Conservation (phyloP, 768 basidiomycete species). For the Sutorius australiensis region DNA sequence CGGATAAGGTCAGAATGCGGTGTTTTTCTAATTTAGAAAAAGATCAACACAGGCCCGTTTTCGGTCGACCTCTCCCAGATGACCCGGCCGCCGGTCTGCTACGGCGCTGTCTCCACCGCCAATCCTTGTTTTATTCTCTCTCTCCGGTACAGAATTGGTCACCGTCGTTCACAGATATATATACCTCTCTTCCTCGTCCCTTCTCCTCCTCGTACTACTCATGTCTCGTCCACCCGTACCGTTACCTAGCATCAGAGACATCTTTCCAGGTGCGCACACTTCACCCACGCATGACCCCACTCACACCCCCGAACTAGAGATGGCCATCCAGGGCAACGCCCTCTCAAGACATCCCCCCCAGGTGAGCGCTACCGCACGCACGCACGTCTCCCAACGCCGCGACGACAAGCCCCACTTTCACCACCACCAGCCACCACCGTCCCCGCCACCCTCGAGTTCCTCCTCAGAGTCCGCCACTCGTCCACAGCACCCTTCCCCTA, state of each 20-base stretch:
- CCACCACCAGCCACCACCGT: constrained; percentile 11
- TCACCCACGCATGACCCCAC: neutral
- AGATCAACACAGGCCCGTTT: constrained; percentile 29
- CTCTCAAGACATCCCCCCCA: neutral
- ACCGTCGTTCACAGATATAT: constrained; percentile 18
- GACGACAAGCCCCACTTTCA: neutral
- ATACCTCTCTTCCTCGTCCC: neutral
- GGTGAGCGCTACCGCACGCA: no score
- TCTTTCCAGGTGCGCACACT: constrained; percentile 46
- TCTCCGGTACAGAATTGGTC: constrained; percentile 21
- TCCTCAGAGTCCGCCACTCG: constrained; percentile 28
- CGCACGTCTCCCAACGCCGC: no score
- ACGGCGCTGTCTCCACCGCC: neutral
- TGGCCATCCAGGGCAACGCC: constrained; percentile 16
- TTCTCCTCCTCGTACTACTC: neutral
- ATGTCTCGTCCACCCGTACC: constrained; percentile 31
- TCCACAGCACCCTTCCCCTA: constrained; percentile 13
- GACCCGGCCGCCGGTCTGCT: neutral
- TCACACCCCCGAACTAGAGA: constrained; percentile 12
- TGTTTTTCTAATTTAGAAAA: constrained; percentile 16
- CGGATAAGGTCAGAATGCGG: constrained; percentile 31
- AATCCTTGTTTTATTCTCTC: neutral
- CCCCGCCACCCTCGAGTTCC: constrained; percentile 26
- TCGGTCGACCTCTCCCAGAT: constrained; percentile 10
- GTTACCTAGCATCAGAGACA: constrained; percentile 51